A percentile compares a stretch with the other conserved stretches of the same genome.
phyloP scores from a whole-genome alignment of 305 asterid species.

The Fraxinus xanthoxyloides region DNA sequence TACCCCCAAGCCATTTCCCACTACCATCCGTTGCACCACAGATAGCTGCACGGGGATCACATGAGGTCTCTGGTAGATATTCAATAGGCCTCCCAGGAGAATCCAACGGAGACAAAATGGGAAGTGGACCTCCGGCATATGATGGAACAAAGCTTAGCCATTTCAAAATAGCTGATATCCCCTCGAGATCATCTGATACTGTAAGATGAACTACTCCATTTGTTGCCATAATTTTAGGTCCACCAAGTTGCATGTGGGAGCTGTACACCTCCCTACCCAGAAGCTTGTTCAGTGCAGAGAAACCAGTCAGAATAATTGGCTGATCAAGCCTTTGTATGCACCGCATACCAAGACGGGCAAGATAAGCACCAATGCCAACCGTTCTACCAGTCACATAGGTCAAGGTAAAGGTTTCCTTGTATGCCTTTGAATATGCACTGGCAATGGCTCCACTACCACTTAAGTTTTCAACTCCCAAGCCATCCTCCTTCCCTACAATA shows the following conservation, averaged over 20 bases:
- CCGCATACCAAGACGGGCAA: constrained; percentile 98
- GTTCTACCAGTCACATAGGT: constrained; percentile 96
- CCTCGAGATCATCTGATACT: constrained; percentile 94
- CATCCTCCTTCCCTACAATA: constrained; percentile 86
- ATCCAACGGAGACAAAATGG: constrained; percentile 61
- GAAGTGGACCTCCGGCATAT: constrained; percentile 85
- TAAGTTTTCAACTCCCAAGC: constrained; percentile 85
- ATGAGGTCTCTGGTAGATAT: constrained; percentile 76
- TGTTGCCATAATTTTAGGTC: constrained; percentile 98
- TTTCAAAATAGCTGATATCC: constrained; percentile 75
- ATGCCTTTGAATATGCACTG: constrained; percentile 92
- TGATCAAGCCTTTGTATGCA: constrained; percentile 97
- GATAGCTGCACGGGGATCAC: constrained; percentile 98
- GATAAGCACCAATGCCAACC: constrained; percentile 97
- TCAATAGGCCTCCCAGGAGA: constrained; percentile 72
- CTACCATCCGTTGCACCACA: constrained; percentile 60
- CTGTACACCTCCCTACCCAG: constrained; percentile 97
- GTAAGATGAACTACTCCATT: constrained; percentile 98
- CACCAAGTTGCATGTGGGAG: constrained; percentile 99
- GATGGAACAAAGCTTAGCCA: constrained; percentile 96
- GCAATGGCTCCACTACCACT: constrained; percentile 99
- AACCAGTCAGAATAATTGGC: constrained; percentile 95
- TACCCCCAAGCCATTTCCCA: constrained; percentile 91
- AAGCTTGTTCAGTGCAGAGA: constrained; percentile 94
- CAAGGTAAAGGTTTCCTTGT: constrained; percentile 84